Evolutionary conservation across 768 basidiomycete genomes (phyloP), one percentile per base, ranked within the genome.

Genomic region (Pholiota microspora): DNA sequence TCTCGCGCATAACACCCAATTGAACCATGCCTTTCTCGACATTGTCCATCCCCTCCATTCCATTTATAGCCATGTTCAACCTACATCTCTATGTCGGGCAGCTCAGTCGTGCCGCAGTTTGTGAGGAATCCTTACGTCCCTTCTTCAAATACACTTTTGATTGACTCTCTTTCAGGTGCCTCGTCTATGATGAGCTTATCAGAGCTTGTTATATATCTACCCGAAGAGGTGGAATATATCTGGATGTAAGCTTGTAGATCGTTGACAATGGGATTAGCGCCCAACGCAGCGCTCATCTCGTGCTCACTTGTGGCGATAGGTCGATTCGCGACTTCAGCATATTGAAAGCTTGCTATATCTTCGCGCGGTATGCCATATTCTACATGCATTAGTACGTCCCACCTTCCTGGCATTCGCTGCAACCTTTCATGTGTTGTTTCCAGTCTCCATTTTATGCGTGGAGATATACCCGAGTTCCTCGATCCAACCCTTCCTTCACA

Each of bases 301-400:
- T 10, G 13, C 13, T 28, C n/a, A 29, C 3, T 32, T 29, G 12
- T 23, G 9, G 16, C 25, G 40, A 18, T 35, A 56, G 55, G 49
- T 49, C 46, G 27, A 25, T 49, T 1, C 16, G 40, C 7, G 24
- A 52, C 23, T 44, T 53, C 23, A 53, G 40, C 4, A 7, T 36
- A 13, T 13, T 34, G 31, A 53, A 53, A 45, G 36, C 28, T 6
- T 34, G 52, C 25, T 57, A 53, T 27, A 36, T 57, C 28, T 32
- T 53, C 36, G 31, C 47, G n/a, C 51, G 56, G 2, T 57, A 57
- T 53, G 49, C 38, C 25, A 44, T 53, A 44, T 50, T 54, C 24
- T 8, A 53, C 23, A 21, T 53, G 16, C 40, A 57, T 35, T 35
- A 48, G 51, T 50, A 21, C 31, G 51, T 56, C 24, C n/a, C 32